phyloP scores from a whole-genome alignment of 2,329 filamentous ascomycete genomes.

The Colletotrichum ledebouriae region DNA sequence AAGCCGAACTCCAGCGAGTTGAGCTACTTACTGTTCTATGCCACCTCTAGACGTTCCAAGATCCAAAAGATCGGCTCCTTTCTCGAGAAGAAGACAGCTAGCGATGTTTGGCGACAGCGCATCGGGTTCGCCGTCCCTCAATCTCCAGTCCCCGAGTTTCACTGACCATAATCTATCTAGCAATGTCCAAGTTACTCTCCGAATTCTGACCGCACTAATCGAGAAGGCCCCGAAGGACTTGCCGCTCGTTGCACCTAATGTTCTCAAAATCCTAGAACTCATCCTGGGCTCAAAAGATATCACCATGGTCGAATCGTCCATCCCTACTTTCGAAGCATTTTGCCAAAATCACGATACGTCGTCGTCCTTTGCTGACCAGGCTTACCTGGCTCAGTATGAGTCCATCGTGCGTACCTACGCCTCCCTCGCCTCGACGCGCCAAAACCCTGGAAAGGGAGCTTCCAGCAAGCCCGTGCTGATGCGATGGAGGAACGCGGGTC shows the following conservation, averaged over 20 bases:
- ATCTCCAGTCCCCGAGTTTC: background rate
- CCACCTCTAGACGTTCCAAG: constrained; percentile 92
- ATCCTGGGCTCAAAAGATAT: constrained; percentile 90
- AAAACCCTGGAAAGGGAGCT: constrained; percentile 63
- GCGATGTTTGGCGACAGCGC: constrained; percentile 89
- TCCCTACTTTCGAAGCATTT: constrained; percentile 88
- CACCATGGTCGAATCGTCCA: constrained; percentile 90
- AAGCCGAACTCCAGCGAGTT: constrained; percentile 97
- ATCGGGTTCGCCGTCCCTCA: constrained; percentile 74
- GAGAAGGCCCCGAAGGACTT: constrained; percentile 94
- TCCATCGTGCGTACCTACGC: constrained; percentile 85
- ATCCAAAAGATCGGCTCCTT: constrained; percentile 96
- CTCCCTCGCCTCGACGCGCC: constrained; percentile 78
- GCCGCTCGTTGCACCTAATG: constrained; percentile 86
- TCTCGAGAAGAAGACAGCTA: constrained; percentile 92
- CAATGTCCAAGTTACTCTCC: constrained; percentile 94
- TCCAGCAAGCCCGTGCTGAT: constrained; percentile 81
- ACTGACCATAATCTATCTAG: constrained; percentile 57
- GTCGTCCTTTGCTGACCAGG: constrained; percentile 86
- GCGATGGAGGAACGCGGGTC: constrained; percentile 80
- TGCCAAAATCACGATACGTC: constrained; percentile 91
- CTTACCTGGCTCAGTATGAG: constrained; percentile 86
- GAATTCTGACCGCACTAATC: constrained; percentile 91
- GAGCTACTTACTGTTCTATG: constrained; percentile 97
- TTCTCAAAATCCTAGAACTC: constrained; percentile 86